Evolutionary conservation across 2,329 filamentous ascomycete genomes (phyloP).

Genomic region (Malbranchea cinnamomea): DNA sequence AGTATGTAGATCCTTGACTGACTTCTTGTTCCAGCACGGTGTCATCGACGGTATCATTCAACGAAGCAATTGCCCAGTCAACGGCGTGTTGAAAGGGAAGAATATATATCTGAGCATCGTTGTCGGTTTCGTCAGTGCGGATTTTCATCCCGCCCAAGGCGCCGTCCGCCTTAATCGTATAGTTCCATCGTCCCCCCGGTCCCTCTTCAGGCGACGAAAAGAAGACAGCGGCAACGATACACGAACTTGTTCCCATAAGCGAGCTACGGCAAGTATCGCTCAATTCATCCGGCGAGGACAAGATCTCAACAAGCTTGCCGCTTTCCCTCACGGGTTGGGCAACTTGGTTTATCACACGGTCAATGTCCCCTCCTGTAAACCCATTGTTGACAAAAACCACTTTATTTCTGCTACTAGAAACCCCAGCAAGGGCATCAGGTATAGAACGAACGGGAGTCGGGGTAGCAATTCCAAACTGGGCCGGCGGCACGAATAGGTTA

Average conservation of each 20-base stretch:
- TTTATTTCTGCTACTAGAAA: slow-evolving; percentile 46
- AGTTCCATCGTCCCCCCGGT: slow-evolving; percentile 58
- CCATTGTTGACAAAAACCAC: slow-evolving; percentile 70
- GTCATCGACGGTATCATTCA: slow-evolving; percentile 22
- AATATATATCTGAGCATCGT: slow-evolving; percentile 63
- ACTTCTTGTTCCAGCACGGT: neutral
- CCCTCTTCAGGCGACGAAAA: slow-evolving; percentile 61
- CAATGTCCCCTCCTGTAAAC: slow-evolving; percentile 52
- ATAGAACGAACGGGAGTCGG: slow-evolving; percentile 49
- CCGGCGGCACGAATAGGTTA: slow-evolving; percentile 69
- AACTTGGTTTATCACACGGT: slow-evolving; percentile 51
- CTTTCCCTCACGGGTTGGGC: slow-evolving; percentile 37
- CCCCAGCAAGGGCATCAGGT: slow-evolving; percentile 44
- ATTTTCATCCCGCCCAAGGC: slow-evolving; percentile 48
- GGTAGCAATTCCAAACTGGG: slow-evolving; percentile 56
- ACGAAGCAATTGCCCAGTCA: slow-evolving; percentile 52
- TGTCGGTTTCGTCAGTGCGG: slow-evolving; percentile 41
- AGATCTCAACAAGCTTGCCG: slow-evolving; percentile 30
- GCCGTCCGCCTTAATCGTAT: slow-evolving; percentile 65
- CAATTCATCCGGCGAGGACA: slow-evolving; percentile 44
- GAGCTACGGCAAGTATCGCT: slow-evolving; percentile 47
- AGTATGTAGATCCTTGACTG: neutral
- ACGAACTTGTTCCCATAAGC: slow-evolving; percentile 51
- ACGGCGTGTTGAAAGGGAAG: slow-evolving; percentile 68
- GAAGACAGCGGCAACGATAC: slow-evolving; percentile 63